phyloP scores from a whole-genome alignment of 257 asterid species.

The Striga asiatica region DNA sequence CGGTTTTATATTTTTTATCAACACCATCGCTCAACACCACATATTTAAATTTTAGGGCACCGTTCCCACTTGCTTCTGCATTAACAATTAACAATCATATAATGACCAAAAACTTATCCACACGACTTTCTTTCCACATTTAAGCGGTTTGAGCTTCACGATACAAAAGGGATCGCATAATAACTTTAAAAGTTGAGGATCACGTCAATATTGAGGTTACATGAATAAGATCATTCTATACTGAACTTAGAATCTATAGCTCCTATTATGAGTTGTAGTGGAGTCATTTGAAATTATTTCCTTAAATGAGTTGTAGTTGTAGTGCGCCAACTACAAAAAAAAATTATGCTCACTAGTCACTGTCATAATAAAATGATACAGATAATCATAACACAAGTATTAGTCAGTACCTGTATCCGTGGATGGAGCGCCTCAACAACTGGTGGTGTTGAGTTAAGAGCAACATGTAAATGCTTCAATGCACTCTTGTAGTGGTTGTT shows the following conservation, averaged over 20 bases:
- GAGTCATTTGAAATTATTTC: too few relatives aligned
- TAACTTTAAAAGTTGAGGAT: not conserved
- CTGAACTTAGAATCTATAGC: too few relatives aligned
- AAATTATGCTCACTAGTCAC: too few relatives aligned
- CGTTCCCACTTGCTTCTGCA: not conserved
- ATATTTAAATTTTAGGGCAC: not conserved
- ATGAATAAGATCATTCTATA: too few relatives aligned
- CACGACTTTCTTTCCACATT: too few relatives aligned
- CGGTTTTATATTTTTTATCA: not conserved
- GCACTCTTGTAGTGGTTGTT: slow-evolving; percentile 44
- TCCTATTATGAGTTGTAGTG: too few relatives aligned
- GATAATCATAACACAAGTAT: not conserved
- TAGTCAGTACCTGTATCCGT: slow-evolving; percentile 54
- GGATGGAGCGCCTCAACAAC: slow-evolving; percentile 76
- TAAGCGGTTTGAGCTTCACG: not conserved
- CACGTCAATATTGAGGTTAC: not conserved
- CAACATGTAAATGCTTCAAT: slow-evolving; percentile 46
- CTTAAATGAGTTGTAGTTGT: too few relatives aligned
- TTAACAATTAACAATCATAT: not conserved
- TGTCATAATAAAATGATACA: not conserved
- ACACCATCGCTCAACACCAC: not conserved
- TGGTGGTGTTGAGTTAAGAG: slow-evolving; percentile 52
- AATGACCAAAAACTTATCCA: not conserved
- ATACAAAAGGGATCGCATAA: not conserved
- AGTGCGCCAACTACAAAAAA: too few relatives aligned